A percentile compares a stretch with the other conserved stretches of the same genome.
phyloP scores from a whole-genome alignment of 2,329 filamentous ascomycete species.

The Alternaria arborescens region DNA sequence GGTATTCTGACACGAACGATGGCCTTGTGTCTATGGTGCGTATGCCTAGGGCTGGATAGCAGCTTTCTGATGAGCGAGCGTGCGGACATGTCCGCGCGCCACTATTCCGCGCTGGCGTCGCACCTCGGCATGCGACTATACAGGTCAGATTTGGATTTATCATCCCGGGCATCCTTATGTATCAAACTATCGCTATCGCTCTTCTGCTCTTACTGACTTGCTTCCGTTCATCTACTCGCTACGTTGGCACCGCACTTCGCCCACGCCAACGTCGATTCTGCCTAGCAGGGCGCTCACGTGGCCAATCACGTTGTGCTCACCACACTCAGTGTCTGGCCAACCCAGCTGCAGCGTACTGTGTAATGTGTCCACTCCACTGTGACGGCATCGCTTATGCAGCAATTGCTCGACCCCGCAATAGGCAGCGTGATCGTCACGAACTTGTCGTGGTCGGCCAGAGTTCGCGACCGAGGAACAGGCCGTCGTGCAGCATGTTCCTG shows the following conservation, averaged over 20 bases:
- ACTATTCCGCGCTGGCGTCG: background rate
- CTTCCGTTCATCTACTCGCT: background rate
- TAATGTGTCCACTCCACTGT: slow-evolving; percentile 9
- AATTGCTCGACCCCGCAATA: slow-evolving; percentile 9
- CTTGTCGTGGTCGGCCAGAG: slow-evolving; percentile 1
- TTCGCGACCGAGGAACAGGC: background rate
- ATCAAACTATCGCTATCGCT: background rate
- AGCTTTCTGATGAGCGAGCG: background rate
- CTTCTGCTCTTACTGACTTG: background rate
- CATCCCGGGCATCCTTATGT: background rate
- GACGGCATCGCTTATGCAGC: slow-evolving; percentile 14
- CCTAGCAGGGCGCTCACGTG: background rate
- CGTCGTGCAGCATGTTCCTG: slow-evolving; percentile 18
- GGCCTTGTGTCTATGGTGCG: background rate
- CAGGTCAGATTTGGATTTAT: background rate
- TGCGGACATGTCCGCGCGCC: slow-evolving; percentile 2
- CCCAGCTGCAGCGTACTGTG: background rate
- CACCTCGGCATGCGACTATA: background rate
- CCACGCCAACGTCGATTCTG: slow-evolving; percentile 1
- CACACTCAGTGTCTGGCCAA: background rate
- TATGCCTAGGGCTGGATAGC: background rate
- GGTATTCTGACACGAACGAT: background rate
- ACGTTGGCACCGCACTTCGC: background rate
- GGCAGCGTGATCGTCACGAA: slow-evolving; percentile 2
- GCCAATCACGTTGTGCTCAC: slow-evolving; percentile 3